Evolutionary conservation across 2,329 filamentous ascomycete species (phyloP).

Genomic region (Aspergillus quadrilineatus): DNA sequence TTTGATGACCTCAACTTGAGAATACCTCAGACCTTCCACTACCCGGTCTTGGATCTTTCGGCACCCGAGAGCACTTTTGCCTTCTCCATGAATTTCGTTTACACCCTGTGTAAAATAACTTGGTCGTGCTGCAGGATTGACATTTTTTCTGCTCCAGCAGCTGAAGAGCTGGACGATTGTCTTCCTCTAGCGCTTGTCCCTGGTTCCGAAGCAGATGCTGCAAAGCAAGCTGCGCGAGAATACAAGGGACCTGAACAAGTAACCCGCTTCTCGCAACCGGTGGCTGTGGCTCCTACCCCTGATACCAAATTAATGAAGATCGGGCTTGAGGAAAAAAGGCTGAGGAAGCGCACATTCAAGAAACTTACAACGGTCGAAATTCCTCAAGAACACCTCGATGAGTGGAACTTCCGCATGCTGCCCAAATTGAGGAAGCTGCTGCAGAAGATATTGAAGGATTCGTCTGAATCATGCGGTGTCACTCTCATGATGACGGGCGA

Average conservation of each 20-base stretch:
- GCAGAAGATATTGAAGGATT: slow-evolving; percentile 59
- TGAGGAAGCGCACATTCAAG: slow-evolving; percentile 43
- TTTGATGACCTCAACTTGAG: slow-evolving; percentile 43
- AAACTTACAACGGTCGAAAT: slow-evolving; percentile 53
- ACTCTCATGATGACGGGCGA: slow-evolving; percentile 62
- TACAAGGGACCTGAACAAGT: slow-evolving; percentile 18
- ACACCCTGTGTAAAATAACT: slow-evolving; percentile 42
- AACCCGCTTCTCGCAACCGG: slow-evolving; percentile 20
- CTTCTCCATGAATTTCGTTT: slow-evolving; percentile 47
- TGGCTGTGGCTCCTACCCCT: slow-evolving; percentile 20
- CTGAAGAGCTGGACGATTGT: slow-evolving; percentile 43
- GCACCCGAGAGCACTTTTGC: slow-evolving; percentile 42
- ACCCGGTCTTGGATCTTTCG: slow-evolving; percentile 44
- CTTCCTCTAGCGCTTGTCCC: slow-evolving; percentile 42
- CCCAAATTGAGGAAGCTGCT: slow-evolving; percentile 59
- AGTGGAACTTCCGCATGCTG: slow-evolving; percentile 60
- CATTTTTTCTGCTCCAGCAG: slow-evolving; percentile 41
- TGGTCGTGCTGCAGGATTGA: slow-evolving; percentile 45
- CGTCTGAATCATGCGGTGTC: slow-evolving; percentile 61
- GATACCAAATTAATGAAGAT: slow-evolving; percentile 28
- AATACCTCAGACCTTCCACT: slow-evolving; percentile 42
- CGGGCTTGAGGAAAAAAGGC: slow-evolving; percentile 28
- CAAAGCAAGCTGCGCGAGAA: slow-evolving; percentile 21
- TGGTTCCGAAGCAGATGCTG: slow-evolving; percentile 29
- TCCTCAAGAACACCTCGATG: slow-evolving; percentile 54